phyloP scores from a whole-genome alignment of 495 filamentous ascomycete species.

The Polyplosphaeria fusca region DNA sequence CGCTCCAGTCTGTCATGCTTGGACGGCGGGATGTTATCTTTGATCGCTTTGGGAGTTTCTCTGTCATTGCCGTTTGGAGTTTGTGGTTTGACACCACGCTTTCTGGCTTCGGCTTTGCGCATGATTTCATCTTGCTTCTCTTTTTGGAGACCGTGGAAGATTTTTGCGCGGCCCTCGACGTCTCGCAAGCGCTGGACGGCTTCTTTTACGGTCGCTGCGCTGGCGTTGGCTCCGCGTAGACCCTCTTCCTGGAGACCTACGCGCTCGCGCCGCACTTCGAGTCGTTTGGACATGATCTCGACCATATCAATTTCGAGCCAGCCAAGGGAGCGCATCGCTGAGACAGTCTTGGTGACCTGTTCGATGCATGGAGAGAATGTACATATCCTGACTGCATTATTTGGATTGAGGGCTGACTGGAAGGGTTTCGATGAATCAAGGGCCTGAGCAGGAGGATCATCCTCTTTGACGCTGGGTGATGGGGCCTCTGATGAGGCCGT shows the following conservation, averaged over 20 bases:
- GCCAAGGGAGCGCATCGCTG: slow-evolving; percentile 68
- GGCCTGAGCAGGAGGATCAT: slow-evolving; percentile 1
- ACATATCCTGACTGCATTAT: slow-evolving; percentile 68
- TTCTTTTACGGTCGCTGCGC: slow-evolving; percentile 69
- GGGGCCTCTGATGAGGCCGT: slow-evolving; percentile 5
- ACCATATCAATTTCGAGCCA: slow-evolving; percentile 95
- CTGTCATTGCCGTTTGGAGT: slow-evolving; percentile 10
- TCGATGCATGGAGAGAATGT: slow-evolving; percentile 97
- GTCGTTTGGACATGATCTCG: slow-evolving; percentile 69
- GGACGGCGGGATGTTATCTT: slow-evolving; percentile 17
- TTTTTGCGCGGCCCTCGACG: slow-evolving; percentile 63
- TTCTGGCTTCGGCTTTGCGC: slow-evolving; percentile 23
- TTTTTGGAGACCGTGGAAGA: slow-evolving; percentile 50
- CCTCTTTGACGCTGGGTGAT: slow-evolving; percentile 22
- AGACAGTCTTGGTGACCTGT: slow-evolving; percentile 81
- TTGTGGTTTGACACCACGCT: slow-evolving; percentile 19
- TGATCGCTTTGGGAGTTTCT: slow-evolving; percentile 5
- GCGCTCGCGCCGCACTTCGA: slow-evolving; percentile 81
- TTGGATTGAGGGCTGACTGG: slow-evolving; percentile 67
- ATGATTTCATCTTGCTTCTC: slow-evolving; percentile 30
- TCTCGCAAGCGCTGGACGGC: slow-evolving; percentile 67
- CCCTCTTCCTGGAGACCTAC: slow-evolving; percentile 62
- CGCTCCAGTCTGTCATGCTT: slow-evolving; percentile 34
- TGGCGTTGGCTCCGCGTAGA: slow-evolving; percentile 54
- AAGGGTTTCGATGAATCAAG: slow-evolving; percentile 35